Conservation (phyloP, 2,329 filamentous ascomycete genomes). For the Fusarium sublunatum region DNA sequence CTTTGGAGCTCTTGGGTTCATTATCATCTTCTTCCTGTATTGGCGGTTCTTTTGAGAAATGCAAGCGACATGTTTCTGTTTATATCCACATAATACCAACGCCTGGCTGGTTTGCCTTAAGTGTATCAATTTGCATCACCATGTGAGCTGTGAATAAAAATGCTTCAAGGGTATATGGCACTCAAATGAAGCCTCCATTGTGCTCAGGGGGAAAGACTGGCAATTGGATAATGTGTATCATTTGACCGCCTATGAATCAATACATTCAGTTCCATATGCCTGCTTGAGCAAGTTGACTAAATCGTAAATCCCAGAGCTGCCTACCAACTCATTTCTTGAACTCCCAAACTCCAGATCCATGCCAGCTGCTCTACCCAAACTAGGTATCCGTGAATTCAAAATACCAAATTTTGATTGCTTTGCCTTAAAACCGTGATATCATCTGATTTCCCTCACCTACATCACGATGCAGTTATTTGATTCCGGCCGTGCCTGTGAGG, state of each 20-base stretch:
- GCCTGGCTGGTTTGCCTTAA: slow-evolving; percentile 8
- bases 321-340: slow-evolving; percentile 20
- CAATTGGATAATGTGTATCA: slow-evolving; percentile 39
- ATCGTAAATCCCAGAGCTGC: slow-evolving; percentile 22
- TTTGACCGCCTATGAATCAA: slow-evolving; percentile 35
- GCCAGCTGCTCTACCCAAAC: slow-evolving; percentile 30
- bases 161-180: not conserved
- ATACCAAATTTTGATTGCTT: slow-evolving; percentile 4
- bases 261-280: slow-evolving; percentile 21
- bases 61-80: slow-evolving; percentile 24
- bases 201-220: not conserved
- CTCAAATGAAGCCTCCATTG: not conserved
- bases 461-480: slow-evolving; percentile 59
- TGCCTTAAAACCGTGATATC: slow-evolving; percentile 4
- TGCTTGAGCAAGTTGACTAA: slow-evolving; percentile 33
- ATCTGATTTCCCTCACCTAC: slow-evolving; percentile 47
- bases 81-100: slow-evolving; percentile 28
- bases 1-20: slow-evolving; percentile 81
- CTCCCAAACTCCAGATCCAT: slow-evolving; percentile 43
- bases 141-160: not conserved
- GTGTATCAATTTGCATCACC: not conserved
- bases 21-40: slow-evolving; percentile 88
- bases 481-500: slow-evolving; percentile 50
- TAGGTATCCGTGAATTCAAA: slow-evolving; percentile 5
- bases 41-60: slow-evolving; percentile 85